Evolutionary conservation across 2,329 filamentous ascomycete species (phyloP).

Genomic region (Cadophora sp.): DNA sequence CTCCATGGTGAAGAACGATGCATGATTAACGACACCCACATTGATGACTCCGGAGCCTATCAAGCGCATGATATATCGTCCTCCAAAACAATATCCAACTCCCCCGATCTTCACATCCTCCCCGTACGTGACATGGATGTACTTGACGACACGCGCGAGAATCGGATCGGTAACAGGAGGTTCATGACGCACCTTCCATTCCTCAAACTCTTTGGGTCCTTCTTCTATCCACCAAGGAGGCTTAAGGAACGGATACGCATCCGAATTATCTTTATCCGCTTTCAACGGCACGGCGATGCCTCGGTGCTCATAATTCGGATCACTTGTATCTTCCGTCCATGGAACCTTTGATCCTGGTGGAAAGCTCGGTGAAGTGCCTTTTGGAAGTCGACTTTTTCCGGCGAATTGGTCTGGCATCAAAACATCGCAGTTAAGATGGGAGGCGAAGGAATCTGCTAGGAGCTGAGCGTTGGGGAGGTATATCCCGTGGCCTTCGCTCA

Average conservation of each 20-base stretch:
- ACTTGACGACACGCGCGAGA: slow-evolving; percentile 15
- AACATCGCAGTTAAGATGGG: slow-evolving; percentile 26
- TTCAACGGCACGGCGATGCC: slow-evolving; percentile 1
- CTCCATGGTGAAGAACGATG: slow-evolving; percentile 71
- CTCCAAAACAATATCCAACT: slow-evolving; percentile 77
- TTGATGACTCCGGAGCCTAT: slow-evolving; percentile 65
- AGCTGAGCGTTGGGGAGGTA: slow-evolving; percentile 32
- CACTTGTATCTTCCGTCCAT: slow-evolving; percentile 13
- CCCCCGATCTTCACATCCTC: slow-evolving; percentile 55
- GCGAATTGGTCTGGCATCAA: slow-evolving; percentile 33
- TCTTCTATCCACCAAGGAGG: slow-evolving; percentile 4
- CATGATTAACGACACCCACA: slow-evolving; percentile 76
- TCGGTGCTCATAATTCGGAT: slow-evolving; percentile 12
- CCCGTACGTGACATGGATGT: slow-evolving; percentile 21
- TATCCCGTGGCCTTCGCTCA: slow-evolving; percentile 29
- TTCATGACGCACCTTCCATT: slow-evolving; percentile 23
- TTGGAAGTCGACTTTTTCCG: slow-evolving; percentile 20
- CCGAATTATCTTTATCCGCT: slow-evolving; percentile 16
- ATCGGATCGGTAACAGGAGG: slow-evolving; percentile 24
- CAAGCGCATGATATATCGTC: slow-evolving; percentile 70
- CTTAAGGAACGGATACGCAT: slow-evolving; percentile 19
- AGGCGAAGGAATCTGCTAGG: slow-evolving; percentile 32
- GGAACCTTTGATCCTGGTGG: background rate
- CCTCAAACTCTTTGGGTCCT: slow-evolving; percentile 12
- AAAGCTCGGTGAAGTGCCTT: slow-evolving; percentile 8